Percentiles rank a stretch among this genome's conserved stretches.
phyloP scores from a whole-genome alignment of 2,329 filamentous ascomycete species.

The Verticillium zaregamsianum region DNA sequence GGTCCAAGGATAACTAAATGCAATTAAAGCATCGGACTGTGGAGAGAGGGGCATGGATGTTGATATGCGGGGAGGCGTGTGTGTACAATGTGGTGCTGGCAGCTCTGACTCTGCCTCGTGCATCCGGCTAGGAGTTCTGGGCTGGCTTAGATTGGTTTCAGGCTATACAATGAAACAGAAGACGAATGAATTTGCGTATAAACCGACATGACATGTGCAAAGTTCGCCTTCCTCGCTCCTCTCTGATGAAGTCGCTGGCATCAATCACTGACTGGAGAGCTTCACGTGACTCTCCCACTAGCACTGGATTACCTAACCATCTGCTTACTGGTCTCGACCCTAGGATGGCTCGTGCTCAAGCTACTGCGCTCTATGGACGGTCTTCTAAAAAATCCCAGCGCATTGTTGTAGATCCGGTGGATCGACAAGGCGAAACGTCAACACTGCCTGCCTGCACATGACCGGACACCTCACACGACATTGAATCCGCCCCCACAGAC shows the following conservation, averaged over 20 bases:
- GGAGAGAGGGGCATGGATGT: background rate
- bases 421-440: background rate
- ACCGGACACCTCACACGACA: background rate
- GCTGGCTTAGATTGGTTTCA: background rate
- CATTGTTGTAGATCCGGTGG: background rate
- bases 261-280: background rate
- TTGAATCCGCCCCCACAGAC: background rate
- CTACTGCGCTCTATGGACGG: background rate
- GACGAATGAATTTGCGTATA: too few species aligned
- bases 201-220: background rate
- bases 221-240: background rate
- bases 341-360: background rate
- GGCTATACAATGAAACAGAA: background rate
- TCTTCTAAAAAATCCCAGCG: background rate
- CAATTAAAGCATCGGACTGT: background rate
- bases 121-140: constrained; percentile 15
- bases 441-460: background rate
- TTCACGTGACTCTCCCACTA: background rate
- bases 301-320: background rate
- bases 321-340: too few species aligned
- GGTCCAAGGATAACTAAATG: constrained; percentile 53
- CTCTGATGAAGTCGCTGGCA: too few species aligned
- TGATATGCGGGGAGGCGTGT: constrained; percentile 3
- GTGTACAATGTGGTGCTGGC: constrained; percentile 6
- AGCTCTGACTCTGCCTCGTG: constrained; percentile 7